phyloP scores from a whole-genome alignment of 352 stramenopile genomes.

The Thraustotheca clavata region DNA sequence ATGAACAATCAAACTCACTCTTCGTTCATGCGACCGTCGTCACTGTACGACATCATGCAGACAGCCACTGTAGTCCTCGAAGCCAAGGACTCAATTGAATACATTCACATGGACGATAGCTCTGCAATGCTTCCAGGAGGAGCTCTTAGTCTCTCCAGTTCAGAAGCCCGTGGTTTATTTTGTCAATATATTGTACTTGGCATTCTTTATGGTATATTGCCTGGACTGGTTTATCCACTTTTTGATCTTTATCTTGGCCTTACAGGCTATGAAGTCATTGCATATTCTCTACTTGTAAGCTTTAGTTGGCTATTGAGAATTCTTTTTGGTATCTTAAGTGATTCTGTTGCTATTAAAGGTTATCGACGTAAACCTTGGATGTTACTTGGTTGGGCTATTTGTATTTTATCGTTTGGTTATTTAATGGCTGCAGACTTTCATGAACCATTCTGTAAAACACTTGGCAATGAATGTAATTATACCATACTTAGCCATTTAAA shows the following conservation, averaged over 20 bases:
- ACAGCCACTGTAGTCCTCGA: background rate
- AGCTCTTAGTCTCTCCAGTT: background rate
- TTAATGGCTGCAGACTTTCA: background rate
- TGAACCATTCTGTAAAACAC: background rate
- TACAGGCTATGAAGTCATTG: background rate
- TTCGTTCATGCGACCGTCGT: background rate
- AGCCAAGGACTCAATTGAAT: background rate
- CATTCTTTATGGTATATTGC: background rate
- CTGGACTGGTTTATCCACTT: background rate
- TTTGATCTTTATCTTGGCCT: slow-evolving; percentile 8
- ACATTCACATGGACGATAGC: slow-evolving; percentile 9
- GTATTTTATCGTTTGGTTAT: background rate
- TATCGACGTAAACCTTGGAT: slow-evolving; percentile 20
- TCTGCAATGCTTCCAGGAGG: background rate
- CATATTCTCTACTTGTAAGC: background rate
- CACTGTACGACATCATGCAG: slow-evolving; percentile 12
- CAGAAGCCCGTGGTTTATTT: background rate
- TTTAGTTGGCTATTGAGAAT: slow-evolving; percentile 10
- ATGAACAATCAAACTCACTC: background rate
- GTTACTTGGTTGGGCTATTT: slow-evolving; percentile 6
- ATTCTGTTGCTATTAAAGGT: slow-evolving; percentile 8
- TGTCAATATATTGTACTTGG: slow-evolving; percentile 8
- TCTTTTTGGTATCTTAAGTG: slow-evolving; percentile 14
- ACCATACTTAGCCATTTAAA: background rate
- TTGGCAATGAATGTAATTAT: background rate